A percentile compares a stretch with the other conserved stretches of the same genome.
Conservation (phyloP, 2,329 filamentous ascomycete genomes). For the Apiospora marii region DNA sequence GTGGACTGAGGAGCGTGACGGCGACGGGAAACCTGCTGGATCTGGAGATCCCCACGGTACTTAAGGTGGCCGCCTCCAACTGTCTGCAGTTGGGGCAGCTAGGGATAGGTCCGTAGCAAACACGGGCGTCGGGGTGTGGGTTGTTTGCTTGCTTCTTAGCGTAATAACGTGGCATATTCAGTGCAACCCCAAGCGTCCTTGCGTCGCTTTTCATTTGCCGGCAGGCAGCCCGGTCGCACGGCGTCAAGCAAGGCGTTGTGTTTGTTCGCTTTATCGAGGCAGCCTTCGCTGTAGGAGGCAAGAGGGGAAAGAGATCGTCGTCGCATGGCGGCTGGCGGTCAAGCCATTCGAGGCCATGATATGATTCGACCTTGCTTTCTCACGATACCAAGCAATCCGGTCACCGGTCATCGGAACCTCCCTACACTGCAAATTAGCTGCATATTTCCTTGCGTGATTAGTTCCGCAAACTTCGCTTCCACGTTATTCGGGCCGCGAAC, state of each 20-base stretch:
- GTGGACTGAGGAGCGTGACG: neutral
- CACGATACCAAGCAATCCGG: neutral
- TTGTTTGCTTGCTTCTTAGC: slow-evolving; percentile 4
- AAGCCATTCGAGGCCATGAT: neutral
- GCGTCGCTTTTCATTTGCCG: neutral
- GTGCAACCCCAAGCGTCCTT: neutral
- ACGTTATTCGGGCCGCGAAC: neutral
- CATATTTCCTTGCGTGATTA: neutral
- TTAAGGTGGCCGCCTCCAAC: neutral
- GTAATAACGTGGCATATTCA: neutral
- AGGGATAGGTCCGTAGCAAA: neutral
- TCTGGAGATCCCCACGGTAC: neutral
- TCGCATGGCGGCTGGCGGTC: neutral
- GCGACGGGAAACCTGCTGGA: neutral
- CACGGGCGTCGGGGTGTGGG: neutral
- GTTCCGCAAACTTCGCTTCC: neutral
- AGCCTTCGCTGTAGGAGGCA: neutral
- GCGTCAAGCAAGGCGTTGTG: neutral
- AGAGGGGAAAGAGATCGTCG: neutral
- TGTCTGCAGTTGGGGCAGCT: neutral
- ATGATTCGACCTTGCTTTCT: neutral
- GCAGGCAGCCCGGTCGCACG: neutral
- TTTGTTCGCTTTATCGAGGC: neutral
- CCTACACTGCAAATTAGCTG: neutral
- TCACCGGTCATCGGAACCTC: neutral